Evolutionary conservation across 768 basidiomycete genomes (phyloP).

Genomic region (Leccinum incarnatum): DNA sequence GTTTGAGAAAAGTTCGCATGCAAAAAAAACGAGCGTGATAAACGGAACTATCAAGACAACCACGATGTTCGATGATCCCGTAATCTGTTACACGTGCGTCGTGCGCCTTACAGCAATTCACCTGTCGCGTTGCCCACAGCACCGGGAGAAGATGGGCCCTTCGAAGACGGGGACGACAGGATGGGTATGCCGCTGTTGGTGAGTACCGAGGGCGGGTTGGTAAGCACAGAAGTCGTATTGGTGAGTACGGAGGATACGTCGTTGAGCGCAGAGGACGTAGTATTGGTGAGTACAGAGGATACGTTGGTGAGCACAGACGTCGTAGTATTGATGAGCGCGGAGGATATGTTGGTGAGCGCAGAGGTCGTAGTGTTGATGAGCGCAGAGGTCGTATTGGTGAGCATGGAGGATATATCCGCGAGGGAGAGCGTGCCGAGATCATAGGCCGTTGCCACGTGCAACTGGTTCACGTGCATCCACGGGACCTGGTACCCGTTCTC

Average conservation of each 20-base stretch:
- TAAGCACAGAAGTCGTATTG: neutral
- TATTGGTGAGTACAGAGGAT: too few species aligned
- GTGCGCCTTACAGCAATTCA: neutral
- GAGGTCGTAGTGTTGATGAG: neutral
- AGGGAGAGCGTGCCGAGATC: conserved; percentile 14
- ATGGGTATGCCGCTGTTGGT: neutral
- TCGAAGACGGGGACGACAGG: neutral
- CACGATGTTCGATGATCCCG: neutral
- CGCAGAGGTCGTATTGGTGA: conserved; percentile 2
- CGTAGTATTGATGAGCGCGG: neutral
- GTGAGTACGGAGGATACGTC: neutral
- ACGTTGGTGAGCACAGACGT: too few species aligned
- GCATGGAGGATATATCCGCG: conserved; percentile 18
- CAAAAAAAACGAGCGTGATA: neutral
- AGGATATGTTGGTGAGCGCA: neutral
- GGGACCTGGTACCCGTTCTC: conserved; percentile 59
- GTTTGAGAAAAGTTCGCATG: neutral
- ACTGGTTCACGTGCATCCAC: conserved; percentile 60
- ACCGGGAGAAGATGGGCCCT: neutral
- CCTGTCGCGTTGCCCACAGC: conserved; percentile 7
- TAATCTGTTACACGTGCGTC: neutral
- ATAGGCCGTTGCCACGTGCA: conserved; percentile 52
- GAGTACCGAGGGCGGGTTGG: neutral
- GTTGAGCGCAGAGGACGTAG: neutral
- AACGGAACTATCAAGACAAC: conserved; percentile 1